phyloP scores from a whole-genome alignment of 2,329 filamentous ascomycete species.

The Penicillium palitans region DNA sequence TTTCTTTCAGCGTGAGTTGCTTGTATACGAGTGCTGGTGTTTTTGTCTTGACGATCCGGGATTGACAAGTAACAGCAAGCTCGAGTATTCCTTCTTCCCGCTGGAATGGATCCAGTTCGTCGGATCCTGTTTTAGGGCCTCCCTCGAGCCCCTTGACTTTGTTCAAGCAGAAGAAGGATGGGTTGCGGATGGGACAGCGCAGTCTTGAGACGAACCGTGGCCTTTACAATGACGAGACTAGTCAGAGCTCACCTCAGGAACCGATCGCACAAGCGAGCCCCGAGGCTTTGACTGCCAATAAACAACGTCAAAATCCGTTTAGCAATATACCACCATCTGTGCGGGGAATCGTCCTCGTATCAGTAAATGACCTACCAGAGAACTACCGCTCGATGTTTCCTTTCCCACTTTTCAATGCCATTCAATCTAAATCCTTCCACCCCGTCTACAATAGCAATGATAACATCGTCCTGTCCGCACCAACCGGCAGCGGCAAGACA shows the following conservation, averaged over 20 bases:
- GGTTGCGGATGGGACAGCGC: conserved; percentile 1
- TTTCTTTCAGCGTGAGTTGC: conserved; percentile 34
- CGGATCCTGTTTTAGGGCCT: conserved; percentile 23
- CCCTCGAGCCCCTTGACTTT: conserved; percentile 37
- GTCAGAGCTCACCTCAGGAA: not conserved
- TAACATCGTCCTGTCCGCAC: conserved; percentile 77
- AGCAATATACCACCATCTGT: conserved; percentile 39
- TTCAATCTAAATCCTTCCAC: conserved; percentile 77
- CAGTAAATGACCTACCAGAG: conserved; percentile 65
- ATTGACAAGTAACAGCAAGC: conserved; percentile 18
- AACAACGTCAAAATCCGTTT: conserved; percentile 16
- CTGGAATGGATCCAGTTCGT: conserved; percentile 30
- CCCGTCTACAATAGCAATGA: conserved; percentile 66
- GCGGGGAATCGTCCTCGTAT: conserved; percentile 62
- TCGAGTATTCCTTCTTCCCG: conserved; percentile 25
- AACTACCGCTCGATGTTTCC: conserved; percentile 68
- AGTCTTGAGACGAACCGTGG: not conserved
- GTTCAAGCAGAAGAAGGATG: conserved; percentile 18
- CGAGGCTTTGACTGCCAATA: not conserved
- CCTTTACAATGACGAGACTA: not conserved
- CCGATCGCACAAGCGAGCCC: not conserved
- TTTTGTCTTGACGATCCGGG: not conserved
- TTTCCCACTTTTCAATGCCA: conserved; percentile 74
- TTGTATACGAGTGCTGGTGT: not conserved
- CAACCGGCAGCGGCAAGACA: conserved; percentile 85